Conservation (phyloP, 805 yeast species). For the Zygosaccharomyces bisporus region DNA sequence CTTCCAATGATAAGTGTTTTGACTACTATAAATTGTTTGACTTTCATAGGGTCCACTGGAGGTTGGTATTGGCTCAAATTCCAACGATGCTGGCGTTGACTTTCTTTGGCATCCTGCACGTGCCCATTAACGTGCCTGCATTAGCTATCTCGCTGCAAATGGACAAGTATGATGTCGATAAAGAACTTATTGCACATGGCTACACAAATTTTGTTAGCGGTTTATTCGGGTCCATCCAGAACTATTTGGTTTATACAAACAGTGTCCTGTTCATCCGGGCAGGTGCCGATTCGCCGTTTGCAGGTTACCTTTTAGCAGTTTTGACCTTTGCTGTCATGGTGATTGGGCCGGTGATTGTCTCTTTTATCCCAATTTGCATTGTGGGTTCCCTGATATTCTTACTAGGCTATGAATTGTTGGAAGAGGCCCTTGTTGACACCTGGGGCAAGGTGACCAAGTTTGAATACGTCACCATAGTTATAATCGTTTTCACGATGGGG, state of each 20-base stretch:
- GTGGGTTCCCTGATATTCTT: constrained; percentile 90
- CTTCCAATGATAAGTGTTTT: constrained; percentile 82
- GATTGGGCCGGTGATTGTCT: constrained; percentile 88
- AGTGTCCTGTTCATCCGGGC: constrained; percentile 87
- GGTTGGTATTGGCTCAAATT: constrained; percentile 56
- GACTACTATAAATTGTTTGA: constrained; percentile 72
- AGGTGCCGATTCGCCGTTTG: constrained; percentile 85
- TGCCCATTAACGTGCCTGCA: constrained; percentile 97
- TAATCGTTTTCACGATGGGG: constrained; percentile 93
- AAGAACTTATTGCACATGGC: constrained; percentile 94
- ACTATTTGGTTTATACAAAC: constrained; percentile 92
- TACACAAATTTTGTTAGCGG: constrained; percentile 85
- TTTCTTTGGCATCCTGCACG: constrained; percentile 92
- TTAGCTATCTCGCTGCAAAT: constrained; percentile 84
- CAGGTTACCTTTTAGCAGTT: constrained; percentile 83
- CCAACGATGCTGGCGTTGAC: constrained; percentile 96
- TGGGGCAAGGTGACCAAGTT: constrained; percentile 66
- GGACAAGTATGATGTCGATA: constrained; percentile 81
- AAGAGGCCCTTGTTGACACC: constrained; percentile 85
- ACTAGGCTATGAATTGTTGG: constrained; percentile 83
- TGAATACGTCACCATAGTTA: constrained; percentile 79
- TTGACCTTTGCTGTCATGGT: constrained; percentile 81
- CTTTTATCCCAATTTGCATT: constrained; percentile 91
- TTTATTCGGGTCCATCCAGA: constrained; percentile 80
- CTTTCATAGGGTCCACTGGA: constrained; percentile 71